Evolutionary conservation across 2,329 filamentous ascomycete species (phyloP).

Genomic region (Exophiala oligosperma): DNA sequence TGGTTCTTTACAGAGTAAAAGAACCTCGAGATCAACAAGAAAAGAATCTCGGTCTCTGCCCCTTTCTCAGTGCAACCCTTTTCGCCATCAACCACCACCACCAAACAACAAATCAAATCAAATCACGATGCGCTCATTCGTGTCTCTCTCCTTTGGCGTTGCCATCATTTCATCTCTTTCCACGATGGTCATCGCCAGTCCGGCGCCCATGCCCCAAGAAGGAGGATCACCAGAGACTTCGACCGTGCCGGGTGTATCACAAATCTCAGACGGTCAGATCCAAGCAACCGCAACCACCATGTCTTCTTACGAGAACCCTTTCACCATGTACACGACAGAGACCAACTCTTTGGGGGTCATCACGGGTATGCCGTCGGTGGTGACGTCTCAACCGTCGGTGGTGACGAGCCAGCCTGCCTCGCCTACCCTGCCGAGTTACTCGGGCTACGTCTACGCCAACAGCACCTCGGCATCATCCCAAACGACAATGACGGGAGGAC

Average conservation of each 20-base stretch:
- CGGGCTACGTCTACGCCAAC: conserved; percentile 21
- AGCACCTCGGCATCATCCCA: conserved; percentile 35
- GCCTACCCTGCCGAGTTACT: conserved; percentile 36
- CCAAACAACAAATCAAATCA: background rate
- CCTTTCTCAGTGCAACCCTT: background rate
- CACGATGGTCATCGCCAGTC: background rate
- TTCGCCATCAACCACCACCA: background rate
- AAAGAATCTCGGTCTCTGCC: too few species aligned
- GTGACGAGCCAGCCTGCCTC: conserved; percentile 36
- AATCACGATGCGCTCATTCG: conserved; percentile 8
- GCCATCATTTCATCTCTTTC: conserved; percentile 13
- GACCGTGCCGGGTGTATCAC: conserved; percentile 10
- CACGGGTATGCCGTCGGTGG: conserved; percentile 46
- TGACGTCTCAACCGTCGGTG: conserved; percentile 36
- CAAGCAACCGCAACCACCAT: conserved; percentile 18
- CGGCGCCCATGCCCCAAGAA: background rate
- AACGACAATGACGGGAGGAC: conserved; percentile 30
- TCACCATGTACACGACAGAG: conserved; percentile 46
- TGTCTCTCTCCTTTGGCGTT: conserved; percentile 10
- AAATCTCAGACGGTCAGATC: conserved; percentile 23
- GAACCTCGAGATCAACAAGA: too few species aligned
- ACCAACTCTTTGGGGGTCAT: conserved; percentile 53
- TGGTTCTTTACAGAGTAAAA: too few species aligned
- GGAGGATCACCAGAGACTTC: background rate
- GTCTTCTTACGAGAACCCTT: conserved; percentile 41